Base-by-base conservation (phyloP, 768 basidiomycete genomes). In the Melanogaster broomeanus region DNA sequence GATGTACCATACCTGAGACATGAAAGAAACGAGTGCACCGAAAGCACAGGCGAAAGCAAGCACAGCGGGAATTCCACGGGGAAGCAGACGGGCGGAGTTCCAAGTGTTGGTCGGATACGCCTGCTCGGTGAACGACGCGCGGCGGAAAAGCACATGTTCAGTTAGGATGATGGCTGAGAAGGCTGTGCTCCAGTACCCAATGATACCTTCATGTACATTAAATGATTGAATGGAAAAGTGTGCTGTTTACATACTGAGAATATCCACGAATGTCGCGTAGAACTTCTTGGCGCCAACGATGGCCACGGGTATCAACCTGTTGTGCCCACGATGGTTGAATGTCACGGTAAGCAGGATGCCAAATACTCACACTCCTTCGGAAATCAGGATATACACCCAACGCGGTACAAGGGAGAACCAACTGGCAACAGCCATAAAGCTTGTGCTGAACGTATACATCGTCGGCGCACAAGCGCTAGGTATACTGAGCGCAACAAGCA, bases 401-500 rank as follows among this genome's bases (percentile, higher is more conserved):
- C 79, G 71, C 6, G 79, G 79, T 18, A 78, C 64, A 31, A 62
- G 52, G 30, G 62, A 55, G 41, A 74, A 69, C 57, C 63, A 65
- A 9, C 52, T 52, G 6, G 65, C 58, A 15, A 75, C 54, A 10
- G 73, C 62, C 75, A 76, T 75, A 48, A 76, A 62, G 39, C 75
- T 77, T 18, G 79, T 75, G 18, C 73, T 71, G 59, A 76, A 79
- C 12, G 77, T 76, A 61, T 85, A 85, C 71, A 84, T 81, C 34
- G 80, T 80, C 0, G 82, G 82, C 2, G 80, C 80, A 34, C 78
- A 77, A 42, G 82, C 82, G 52, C 77, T 78, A 10, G 78, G 76
- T 31, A 82, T 74, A 44, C 72, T 77, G 45, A 85, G 66, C 21
- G 82, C 80, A 40, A 83, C 68, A 21, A 85, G 55, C 33, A 78